Evolutionary conservation across 2,329 filamentous ascomycete genomes (phyloP).

Genomic region (Ceratocystis eucalypticola): DNA sequence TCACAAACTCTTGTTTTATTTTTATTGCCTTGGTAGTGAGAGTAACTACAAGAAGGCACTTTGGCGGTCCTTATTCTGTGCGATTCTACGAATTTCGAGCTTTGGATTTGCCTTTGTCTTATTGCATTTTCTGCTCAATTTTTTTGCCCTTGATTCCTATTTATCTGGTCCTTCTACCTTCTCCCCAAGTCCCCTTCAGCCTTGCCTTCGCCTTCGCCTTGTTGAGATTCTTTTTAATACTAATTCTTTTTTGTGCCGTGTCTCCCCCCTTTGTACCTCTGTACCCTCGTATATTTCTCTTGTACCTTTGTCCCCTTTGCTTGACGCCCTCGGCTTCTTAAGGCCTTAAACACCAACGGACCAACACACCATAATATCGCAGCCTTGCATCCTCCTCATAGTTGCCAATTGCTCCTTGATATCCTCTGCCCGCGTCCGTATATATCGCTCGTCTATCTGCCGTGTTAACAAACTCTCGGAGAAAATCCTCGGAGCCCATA

Average conservation of each 20-base stretch:
- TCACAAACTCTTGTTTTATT: too few species aligned
- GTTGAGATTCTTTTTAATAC: neutral
- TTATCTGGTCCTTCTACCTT: neutral
- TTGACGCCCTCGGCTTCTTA: too few species aligned
- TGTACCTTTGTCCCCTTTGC: too few species aligned
- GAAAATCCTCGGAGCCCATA: neutral
- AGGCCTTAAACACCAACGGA: too few species aligned
- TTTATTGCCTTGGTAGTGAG: neutral
- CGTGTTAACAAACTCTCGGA: too few species aligned
- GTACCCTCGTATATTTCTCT: too few species aligned
- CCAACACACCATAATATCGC: too few species aligned
- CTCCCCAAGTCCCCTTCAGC: neutral
- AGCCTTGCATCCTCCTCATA: too few species aligned
- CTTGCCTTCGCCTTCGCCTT: neutral
- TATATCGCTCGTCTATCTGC: neutral
- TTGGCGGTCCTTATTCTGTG: neutral
- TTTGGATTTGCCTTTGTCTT: neutral
- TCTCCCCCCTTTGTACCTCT: neutral
- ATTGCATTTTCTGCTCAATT: neutral
- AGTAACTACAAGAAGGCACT: neutral
- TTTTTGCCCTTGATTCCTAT: neutral
- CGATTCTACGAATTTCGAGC: neutral
- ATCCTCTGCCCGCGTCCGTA: too few species aligned
- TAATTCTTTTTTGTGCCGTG: neutral
- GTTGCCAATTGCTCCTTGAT: too few species aligned